Base-by-base conservation (phyloP, 805 yeast genomes). In the Limtongia smithiae region DNA sequence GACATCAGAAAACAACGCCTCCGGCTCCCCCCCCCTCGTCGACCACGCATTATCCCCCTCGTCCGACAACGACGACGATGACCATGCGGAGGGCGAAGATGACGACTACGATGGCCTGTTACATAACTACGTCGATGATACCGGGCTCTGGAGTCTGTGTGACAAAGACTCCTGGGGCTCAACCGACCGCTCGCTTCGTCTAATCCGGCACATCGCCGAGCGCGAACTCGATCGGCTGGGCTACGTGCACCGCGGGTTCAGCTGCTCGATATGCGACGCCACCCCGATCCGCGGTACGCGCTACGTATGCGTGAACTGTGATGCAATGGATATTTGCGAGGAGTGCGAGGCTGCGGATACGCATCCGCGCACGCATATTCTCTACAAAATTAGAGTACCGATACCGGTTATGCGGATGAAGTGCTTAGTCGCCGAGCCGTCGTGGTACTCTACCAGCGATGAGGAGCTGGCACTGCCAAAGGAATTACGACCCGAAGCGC, bases 291-390 rank as follows among this genome's bases (percentile, higher is more conserved):
- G 44, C 20, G 83, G 83, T 6, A 53, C 63, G 5, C 69, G 84
- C 42, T 79, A 70, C 58, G 70, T 72, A 37, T 79, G 84, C 62
- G 54, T 72, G 22, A 73, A 77, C 27, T 79, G 84, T 58, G 60
- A 61, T 3, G 77, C 80, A 60, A 77, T 68, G 60, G 83, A 80
- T 59, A 62, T 79, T 44, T 79, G 84, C 59, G 70, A 71, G 41
- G 37, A 55, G 6, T 73, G 78, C 59, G 76, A 73, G 50, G 44
- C 55, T 1, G 36, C 48, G 4, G 48, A 49, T 9, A 41, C 54
- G 6, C 68, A 65, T 36, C 48, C 55, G 8, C 51, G 47, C 24
- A 44, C 44, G 4, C 68, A 65, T 41, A 46, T 61, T 24, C 46
- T 63, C 20, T 40, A 59, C 41, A 60, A 61, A 44, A 59, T 65